Conservation (phyloP, 768 basidiomycete species). For the Lactarius hengduanensis region DNA sequence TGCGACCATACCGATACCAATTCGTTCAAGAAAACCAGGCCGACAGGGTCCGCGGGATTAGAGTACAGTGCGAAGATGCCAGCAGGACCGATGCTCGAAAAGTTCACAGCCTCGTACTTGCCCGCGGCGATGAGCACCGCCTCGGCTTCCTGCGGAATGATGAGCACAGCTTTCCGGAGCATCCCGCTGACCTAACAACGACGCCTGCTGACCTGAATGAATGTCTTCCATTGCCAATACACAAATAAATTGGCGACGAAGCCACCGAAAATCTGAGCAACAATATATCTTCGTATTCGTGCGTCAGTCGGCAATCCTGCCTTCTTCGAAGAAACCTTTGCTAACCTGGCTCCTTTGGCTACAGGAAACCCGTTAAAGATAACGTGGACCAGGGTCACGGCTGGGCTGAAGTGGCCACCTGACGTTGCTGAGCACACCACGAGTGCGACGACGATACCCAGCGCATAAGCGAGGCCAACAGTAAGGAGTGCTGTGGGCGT, state of each 20-base stretch:
- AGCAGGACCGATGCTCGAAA: constrained; percentile 38
- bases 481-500: constrained; percentile 34
- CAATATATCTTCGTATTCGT: constrained; percentile 32
- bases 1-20: constrained; percentile 37
- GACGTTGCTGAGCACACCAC: constrained; percentile 37
- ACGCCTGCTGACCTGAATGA: constrained; percentile 25
- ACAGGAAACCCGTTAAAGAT: constrained; percentile 56
- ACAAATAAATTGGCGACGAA: constrained; percentile 34
- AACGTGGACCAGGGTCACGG: constrained; percentile 52
- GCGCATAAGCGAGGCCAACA: constrained; percentile 39
- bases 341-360: constrained; percentile 50
- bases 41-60: constrained; percentile 35
- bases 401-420: constrained; percentile 50
- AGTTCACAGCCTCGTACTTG: constrained; percentile 36
- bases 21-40: constrained; percentile 41
- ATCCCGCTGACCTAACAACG: not conserved
- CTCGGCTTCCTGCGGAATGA: constrained; percentile 31
- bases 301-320: not conserved
- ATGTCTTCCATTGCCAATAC: constrained; percentile 33
- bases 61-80: constrained; percentile 43
- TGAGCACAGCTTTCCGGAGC: not conserved
- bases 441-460: constrained; percentile 42
- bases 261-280: constrained; percentile 37
- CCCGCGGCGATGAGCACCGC: constrained; percentile 34
- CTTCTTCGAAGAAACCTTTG: not conserved